Base-by-base conservation (phyloP, 441 rosid species). In the Hypseocharis bilobata region DNA sequence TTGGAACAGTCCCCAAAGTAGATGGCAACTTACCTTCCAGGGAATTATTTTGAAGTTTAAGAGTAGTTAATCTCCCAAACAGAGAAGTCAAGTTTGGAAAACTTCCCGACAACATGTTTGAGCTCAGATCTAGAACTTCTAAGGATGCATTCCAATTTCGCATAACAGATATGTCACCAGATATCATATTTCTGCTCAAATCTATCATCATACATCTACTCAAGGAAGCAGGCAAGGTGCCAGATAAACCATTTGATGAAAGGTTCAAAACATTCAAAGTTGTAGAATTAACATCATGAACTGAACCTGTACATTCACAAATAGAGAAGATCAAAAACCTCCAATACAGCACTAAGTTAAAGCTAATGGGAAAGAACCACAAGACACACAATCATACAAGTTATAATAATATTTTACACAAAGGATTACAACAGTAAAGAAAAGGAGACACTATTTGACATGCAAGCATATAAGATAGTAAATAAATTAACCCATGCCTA, bases 81-180 rank as follows among this genome's bases (percentile, higher is more conserved):
- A 72, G 81, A 63, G 86, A 75, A 68, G 77, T 76, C 69, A 81
- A 77, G 69, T 83, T 78, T 11, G 93, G 82, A 57, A 89, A 61
- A 80, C 72, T 79, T 79, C 98, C 96, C 2, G 84, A 80, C 71
- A 92, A 81, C n/a, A 64, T 72, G 76, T 92, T 92, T 57, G 93
- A 85, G 76, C 98, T 88, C 81, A 92, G 76, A 81, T 92, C 96
- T 70, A 92, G 78, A 79, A 76, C 45, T 74, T 88, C 88, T 28
- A 86, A 72, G 60, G 82, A 66, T 34, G 86, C 86, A 74, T 79
- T 83, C 98, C 96, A 92, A 28, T 84, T 65, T 71, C 70, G 75
- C 70, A 86, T 22, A 61, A 72, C 76, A 61, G 91, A 86, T 63
- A 86, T 63, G 40, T 87, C 84, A 25, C 85, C 91, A 30, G 83